These are phyloP conservation scores for Neurospora discreta DNA, from an alignment of 495 filamentous ascomycete genomes.

Conservation along the genomic window DNA sequence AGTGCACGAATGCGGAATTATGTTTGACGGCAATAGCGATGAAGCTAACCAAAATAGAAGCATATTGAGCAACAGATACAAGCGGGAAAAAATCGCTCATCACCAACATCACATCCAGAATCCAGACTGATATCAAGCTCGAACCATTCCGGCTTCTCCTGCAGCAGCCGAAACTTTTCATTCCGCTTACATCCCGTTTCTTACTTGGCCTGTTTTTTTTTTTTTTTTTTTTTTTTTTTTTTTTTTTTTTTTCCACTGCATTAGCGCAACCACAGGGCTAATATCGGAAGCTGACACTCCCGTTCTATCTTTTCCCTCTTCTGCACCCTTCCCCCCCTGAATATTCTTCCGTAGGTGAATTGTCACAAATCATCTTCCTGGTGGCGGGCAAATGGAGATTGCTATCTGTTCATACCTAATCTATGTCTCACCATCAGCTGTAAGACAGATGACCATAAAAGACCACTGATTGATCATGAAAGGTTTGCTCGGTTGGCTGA, in stretches of 20 bases:
- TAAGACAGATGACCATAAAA: neutral
- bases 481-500: neutral
- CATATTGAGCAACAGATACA: neutral
- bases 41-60: neutral
- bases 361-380: neutral
- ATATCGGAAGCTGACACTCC: neutral
- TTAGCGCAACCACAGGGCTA: neutral
- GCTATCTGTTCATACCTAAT: neutral
- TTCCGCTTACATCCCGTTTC: neutral
- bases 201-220: neutral
- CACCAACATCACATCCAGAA: neutral
- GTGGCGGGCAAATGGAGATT: neutral
- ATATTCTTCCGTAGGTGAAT: neutral
- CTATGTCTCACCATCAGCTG: neutral
- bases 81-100: neutral
- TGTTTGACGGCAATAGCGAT: neutral
- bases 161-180: neutral
- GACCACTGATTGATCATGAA: neutral
- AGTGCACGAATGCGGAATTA: neutral
- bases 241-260: too few relatives aligned
- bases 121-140: neutral
- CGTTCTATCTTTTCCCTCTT: neutral
- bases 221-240: too few relatives aligned
- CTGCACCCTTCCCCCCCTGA: neutral
- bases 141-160: neutral